Evolutionary conservation across 2,329 filamentous ascomycete species (phyloP).

Genomic region (Aspergillus caelatus): DNA sequence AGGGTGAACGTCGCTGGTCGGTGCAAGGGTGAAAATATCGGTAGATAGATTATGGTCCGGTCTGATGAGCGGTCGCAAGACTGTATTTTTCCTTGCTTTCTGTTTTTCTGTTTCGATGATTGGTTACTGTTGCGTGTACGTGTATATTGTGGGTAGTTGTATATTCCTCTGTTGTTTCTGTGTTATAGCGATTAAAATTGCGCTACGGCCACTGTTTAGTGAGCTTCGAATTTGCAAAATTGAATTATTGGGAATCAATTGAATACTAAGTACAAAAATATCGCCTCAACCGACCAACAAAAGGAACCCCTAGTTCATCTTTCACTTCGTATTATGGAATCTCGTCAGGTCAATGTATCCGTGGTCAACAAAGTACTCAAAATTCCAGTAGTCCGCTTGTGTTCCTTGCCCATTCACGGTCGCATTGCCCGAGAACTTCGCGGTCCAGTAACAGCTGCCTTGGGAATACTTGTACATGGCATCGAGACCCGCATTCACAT

Average conservation of each 20-base stretch:
- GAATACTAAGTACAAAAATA: not conserved
- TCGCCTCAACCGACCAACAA: not conserved
- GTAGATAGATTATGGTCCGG: not conserved
- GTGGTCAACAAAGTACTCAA: constrained; percentile 19
- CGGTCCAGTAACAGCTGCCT: constrained; percentile 27
- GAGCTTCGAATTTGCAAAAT: not conserved
- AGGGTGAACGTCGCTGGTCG: not conserved
- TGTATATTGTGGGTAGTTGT: not conserved
- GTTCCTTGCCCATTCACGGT: constrained; percentile 18
- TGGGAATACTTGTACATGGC: constrained; percentile 19
- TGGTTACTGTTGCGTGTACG: not conserved
- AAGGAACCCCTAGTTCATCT: not conserved
- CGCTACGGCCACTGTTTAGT: not conserved
- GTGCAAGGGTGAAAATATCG: not conserved
- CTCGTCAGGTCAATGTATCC: constrained; percentile 13
- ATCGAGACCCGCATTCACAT: constrained; percentile 20
- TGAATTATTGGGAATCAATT: not conserved
- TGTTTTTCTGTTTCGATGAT: not conserved
- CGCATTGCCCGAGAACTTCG: constrained; percentile 21
- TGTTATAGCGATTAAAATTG: constrained; percentile 4
- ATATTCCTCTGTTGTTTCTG: constrained; percentile 1
- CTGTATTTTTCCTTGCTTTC: not conserved
- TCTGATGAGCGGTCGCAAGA: not conserved
- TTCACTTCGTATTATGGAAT: not conserved
- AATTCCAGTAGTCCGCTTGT: constrained; percentile 23